Evolutionary conservation across 2,329 filamentous ascomycete species (phyloP), one percentile per base, ranked within the genome.

Genomic region (Catunica adiposa): DNA sequence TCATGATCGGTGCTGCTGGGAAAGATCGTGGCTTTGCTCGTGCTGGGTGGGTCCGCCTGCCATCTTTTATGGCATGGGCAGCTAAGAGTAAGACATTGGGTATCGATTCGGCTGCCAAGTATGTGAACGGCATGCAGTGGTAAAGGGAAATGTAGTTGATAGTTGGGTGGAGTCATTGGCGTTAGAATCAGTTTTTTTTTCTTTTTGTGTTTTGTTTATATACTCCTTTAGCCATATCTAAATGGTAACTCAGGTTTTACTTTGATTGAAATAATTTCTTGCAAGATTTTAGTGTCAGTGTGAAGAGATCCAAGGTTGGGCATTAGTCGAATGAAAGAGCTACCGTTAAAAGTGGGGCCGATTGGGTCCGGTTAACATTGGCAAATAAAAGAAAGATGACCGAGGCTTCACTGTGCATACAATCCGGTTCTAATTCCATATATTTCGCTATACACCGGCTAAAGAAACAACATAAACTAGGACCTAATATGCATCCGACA

Each of bases 1-100:
- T 73, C 44, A 64, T 77, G 59, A 66, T 74, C 46, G 72, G 73
- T 59, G 64, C 74, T 7, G 70, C 69, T 6, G 76, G 76, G 40
- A 72, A 72, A n/a, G 67, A 66, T 38, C 69, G 75, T 11, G 76
- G 75, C 31, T 72, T 65, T 29, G 76, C 76, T 23, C 69, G 75
- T 15, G 61, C 75, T 58, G 71, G 71, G 22, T 63, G 65, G 34
- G 61, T 78, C 56, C 72, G 70, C 56, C 64, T 77, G 60, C 73
- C 75, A n/a, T 77, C 74, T 1, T 58, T 76, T 37, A 66, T 71
- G 59, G 72, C 76, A 2, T 77, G 74, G 69, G 60, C 68, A 31
- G 66, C 72, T 62, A 79, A 79, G 68, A 71, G 73, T 34, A 70
- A 72, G 54, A 77, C 71, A 0, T 65, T 79, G 51, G 75, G 69